Evolutionary conservation across 306 rosid species (phyloP).

Genomic region (Ziziphus jujuba): DNA sequence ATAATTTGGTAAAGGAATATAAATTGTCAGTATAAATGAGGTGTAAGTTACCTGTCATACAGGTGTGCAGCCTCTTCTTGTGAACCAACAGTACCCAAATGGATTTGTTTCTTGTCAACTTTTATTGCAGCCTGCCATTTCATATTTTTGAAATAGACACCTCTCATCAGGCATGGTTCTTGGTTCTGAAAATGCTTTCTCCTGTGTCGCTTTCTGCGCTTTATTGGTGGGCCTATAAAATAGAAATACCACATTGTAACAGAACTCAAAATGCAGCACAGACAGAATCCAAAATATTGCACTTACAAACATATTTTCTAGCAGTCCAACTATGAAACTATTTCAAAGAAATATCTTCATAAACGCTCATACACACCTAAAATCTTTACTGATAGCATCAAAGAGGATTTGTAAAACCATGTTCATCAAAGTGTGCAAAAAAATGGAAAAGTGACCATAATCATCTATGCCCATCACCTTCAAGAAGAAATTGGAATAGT

Average conservation of each 20-base stretch:
- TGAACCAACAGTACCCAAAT: conserved; percentile 88
- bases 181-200: conserved; percentile 75
- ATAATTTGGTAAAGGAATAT: background rate
- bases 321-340: too few species aligned
- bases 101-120: conserved; percentile 97
- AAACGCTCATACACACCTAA: too few species aligned
- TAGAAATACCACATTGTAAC: background rate
- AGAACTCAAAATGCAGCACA: background rate
- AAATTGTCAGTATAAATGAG: background rate
- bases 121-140: conserved; percentile 99
- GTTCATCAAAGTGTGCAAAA: background rate
- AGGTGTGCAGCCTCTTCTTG: conserved; percentile 94
- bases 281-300: conserved; percentile 7
- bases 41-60: conserved; percentile 66
- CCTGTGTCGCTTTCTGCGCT: conserved; percentile 85
- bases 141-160: conserved; percentile 92
- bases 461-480: background rate
- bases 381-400: background rate
- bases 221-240: conserved; percentile 68
- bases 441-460: conserved; percentile 1
- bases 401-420: background rate
- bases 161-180: conserved; percentile 80
- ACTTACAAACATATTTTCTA: background rate
- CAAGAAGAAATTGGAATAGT: background rate
- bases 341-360: too few species aligned